A percentile compares a stretch with the other conserved stretches of the same genome.
phyloP scores from a whole-genome alignment of 116 monocot genomes.

The Cymodocea nodosa region DNA sequence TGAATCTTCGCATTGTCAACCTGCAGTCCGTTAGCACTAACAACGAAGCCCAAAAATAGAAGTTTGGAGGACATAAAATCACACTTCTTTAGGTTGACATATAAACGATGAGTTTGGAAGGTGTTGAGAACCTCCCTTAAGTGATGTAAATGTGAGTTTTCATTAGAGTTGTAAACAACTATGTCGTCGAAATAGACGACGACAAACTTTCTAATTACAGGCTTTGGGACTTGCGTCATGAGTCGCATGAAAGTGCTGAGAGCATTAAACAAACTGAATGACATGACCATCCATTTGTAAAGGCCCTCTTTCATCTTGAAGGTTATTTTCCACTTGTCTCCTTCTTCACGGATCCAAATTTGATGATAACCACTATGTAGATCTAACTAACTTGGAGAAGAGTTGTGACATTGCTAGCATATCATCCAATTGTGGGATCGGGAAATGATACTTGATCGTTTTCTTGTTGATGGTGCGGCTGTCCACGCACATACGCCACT shows the following conservation, averaged over 20 bases:
- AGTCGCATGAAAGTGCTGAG: constrained; percentile 2
- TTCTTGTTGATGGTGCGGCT: constrained; percentile 1
- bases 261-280: constrained; percentile 3
- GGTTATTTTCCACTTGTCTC: constrained; percentile 4
- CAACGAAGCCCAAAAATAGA: neutral
- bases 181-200: constrained; percentile 15
- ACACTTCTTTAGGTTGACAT: constrained; percentile 4
- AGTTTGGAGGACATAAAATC: neutral
- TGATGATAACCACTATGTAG: constrained; percentile 3
- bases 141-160: neutral
- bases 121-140: neutral
- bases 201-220: neutral
- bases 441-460: neutral
- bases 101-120: neutral
- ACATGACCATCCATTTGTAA: constrained; percentile 5
- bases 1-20: neutral
- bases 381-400: constrained; percentile 4
- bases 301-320: constrained; percentile 5
- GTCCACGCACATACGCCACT: constrained; percentile 2
- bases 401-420: neutral
- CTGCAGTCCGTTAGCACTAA: neutral
- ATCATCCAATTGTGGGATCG: neutral
- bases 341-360: neutral
- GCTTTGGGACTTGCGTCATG: neutral
- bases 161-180: neutral